Evolutionary conservation across 106 monocot genomes (phyloP), one percentile per base, ranked within the genome.

Genomic region (Dendrobium nobile): DNA sequence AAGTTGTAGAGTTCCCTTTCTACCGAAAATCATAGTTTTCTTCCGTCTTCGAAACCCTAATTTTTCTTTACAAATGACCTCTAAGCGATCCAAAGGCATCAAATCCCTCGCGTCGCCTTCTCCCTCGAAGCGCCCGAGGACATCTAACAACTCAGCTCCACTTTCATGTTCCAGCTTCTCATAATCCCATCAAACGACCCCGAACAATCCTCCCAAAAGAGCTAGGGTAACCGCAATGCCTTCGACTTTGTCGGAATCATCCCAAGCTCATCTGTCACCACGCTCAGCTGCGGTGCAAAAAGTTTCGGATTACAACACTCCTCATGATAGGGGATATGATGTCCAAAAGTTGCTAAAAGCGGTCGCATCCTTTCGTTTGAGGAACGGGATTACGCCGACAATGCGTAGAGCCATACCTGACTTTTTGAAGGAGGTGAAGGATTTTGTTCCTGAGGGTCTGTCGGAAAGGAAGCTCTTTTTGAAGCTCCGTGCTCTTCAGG

Each of bases 401-500:
- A 13, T 28, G 70, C 1, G 0, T 9, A 3, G 1, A 0, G 1
- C 5, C 28, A 2, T 70, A 4, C 15, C 70, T 70, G 9, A 37
- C 28, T 70, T 70, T 70, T 37, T 70, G 33, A 70, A 33, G 15
- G 37, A 70, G 37, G 70, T 70, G 70, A 70, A 70, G 70, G 70
- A 70, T 16, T 70, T 70, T 37, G 70, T 70, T 37, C 70, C 70
- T 22, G 11, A 33, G 28, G 70, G 16, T 70, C 70, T 70, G 70
- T 70, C 70, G 3, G 70, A 70, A 37, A 9, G 16, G 4, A 4
- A 17, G 28, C 70, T 70, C 10, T 15, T 3, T 33, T 3, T 2
- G 3, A 70, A 37, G 33, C 70, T 70, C 70, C 4, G 15, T 13
- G 1, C 4, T 28, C 33, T 33, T 28, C 28, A 33, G 28, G 33